phyloP scores from a whole-genome alignment of 352 stramenopile species.

The Phytophthora podocarpi region DNA sequence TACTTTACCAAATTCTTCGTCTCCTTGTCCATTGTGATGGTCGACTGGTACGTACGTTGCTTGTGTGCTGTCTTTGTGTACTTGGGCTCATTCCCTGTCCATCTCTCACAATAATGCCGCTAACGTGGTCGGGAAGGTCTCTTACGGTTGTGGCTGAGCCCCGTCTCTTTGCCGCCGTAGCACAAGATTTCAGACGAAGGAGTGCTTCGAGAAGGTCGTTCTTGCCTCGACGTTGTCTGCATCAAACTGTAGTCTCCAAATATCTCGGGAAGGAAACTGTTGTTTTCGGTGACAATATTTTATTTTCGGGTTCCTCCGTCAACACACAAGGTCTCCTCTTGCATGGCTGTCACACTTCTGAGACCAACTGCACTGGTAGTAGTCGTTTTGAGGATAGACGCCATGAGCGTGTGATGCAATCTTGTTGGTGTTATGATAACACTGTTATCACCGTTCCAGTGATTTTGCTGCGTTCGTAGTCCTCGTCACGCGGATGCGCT shows the following conservation, averaged over 20 bases:
- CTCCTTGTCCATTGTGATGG: no score
- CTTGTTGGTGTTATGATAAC: no score
- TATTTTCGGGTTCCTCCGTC: no score
- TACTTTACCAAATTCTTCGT: no score
- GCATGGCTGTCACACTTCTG: slow-evolving; percentile 24
- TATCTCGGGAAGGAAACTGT: no score
- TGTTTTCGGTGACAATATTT: no score
- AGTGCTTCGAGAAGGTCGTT: slow-evolving; percentile 58
- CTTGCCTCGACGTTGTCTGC: slow-evolving; percentile 58
- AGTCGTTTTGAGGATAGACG: slow-evolving; percentile 64
- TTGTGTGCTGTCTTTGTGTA: no score
- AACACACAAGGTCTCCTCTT: slow-evolving; percentile 39
- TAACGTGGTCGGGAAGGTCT: slow-evolving; percentile 3
- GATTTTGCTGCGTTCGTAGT: slow-evolving; percentile 47
- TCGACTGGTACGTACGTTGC: no score
- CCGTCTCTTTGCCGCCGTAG: slow-evolving; percentile 48
- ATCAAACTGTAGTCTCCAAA: slow-evolving; percentile 73
- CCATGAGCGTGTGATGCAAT: slow-evolving; percentile 66
- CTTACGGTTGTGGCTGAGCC: background rate
- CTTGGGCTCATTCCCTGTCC: no score
- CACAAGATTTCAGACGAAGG: slow-evolving; percentile 56
- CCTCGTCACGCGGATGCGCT: slow-evolving; percentile 49
- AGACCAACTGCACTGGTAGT: slow-evolving; percentile 40
- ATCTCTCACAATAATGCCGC: background rate
- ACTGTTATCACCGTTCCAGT: slow-evolving; percentile 73